phyloP scores from a whole-genome alignment of 2,329 filamentous ascomycete genomes.

The Alternaria ethzedia region DNA sequence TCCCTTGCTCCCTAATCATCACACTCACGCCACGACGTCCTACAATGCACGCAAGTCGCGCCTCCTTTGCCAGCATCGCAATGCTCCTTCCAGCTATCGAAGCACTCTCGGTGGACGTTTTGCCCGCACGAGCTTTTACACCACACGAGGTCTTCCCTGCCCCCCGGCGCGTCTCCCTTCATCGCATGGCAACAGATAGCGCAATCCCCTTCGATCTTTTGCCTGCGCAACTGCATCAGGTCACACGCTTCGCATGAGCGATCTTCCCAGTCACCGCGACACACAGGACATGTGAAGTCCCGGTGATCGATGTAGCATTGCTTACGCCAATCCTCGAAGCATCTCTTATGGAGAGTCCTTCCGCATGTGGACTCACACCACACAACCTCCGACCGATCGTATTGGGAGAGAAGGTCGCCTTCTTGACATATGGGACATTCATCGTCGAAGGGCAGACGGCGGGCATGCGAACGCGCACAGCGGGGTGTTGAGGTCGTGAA shows the following conservation, averaged over 20 bases:
- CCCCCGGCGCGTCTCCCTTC: not conserved
- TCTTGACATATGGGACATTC: slow-evolving; percentile 31
- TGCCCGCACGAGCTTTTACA: slow-evolving; percentile 23
- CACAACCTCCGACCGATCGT: slow-evolving; percentile 4
- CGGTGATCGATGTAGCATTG: not conserved
- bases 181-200: slow-evolving; percentile 10
- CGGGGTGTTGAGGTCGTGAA: not conserved
- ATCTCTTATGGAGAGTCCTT: slow-evolving; percentile 16
- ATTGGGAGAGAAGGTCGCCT: slow-evolving; percentile 4
- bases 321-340: slow-evolving; percentile 20
- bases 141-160: slow-evolving; percentile 9
- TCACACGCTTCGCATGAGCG: slow-evolving; percentile 1
- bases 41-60: not conserved
- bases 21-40: not conserved
- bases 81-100: slow-evolving; percentile 14
- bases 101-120: slow-evolving; percentile 22
- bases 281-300: slow-evolving; percentile 14
- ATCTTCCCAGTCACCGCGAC: slow-evolving; percentile 18
- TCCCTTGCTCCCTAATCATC: not conserved
- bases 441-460: slow-evolving; percentile 19
- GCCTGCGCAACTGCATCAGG: not conserved
- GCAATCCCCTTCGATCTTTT: not conserved
- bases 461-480: slow-evolving; percentile 19
- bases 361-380: slow-evolving; percentile 30
- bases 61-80: not conserved